These are phyloP conservation scores for Escallonia rubra DNA, from an alignment of 129 eudicot species.

Conservation along the genomic window DNA sequence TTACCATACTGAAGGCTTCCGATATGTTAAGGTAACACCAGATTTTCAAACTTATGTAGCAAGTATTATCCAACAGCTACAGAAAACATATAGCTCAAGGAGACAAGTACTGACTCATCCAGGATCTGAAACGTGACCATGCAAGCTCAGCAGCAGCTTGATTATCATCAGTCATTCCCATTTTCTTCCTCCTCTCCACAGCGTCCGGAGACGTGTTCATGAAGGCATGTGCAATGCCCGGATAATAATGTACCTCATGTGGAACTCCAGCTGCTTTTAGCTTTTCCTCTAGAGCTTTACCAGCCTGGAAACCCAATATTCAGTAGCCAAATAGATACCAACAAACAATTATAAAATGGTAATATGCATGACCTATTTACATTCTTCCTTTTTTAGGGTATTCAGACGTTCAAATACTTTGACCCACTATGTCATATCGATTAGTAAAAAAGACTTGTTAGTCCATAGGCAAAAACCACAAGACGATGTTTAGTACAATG, in stretches of 20 bases:
- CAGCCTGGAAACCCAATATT: conserved; percentile 47
- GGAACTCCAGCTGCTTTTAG: conserved; percentile 72
- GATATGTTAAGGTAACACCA: conserved; percentile 7
- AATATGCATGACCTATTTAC: too few species aligned
- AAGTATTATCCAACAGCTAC: background rate
- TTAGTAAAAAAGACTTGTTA: too few species aligned
- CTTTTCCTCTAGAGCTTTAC: conserved; percentile 76
- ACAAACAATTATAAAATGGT: too few species aligned
- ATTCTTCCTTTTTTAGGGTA: too few species aligned
- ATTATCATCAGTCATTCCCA: conserved; percentile 67
- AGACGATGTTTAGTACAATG: too few species aligned
- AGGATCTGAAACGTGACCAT: conserved; percentile 84
- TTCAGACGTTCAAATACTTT: too few species aligned
- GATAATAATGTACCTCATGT: conserved; percentile 68
- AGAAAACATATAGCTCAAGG: conserved; percentile 18
- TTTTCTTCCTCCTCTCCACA: conserved; percentile 53
- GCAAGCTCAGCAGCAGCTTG: conserved; percentile 70
- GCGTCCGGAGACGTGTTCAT: conserved; percentile 88
- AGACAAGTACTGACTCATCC: conserved; percentile 63
- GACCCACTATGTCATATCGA: too few species aligned
- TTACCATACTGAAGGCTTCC: background rate
- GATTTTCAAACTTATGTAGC: background rate
- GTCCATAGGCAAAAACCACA: too few species aligned
- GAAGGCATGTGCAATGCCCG: conserved; percentile 72
- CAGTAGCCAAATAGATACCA: background rate